Evolutionary conservation across 768 basidiomycete species (phyloP), one percentile per base, ranked within the genome.

Genomic region (Tricholoma sp.): DNA sequence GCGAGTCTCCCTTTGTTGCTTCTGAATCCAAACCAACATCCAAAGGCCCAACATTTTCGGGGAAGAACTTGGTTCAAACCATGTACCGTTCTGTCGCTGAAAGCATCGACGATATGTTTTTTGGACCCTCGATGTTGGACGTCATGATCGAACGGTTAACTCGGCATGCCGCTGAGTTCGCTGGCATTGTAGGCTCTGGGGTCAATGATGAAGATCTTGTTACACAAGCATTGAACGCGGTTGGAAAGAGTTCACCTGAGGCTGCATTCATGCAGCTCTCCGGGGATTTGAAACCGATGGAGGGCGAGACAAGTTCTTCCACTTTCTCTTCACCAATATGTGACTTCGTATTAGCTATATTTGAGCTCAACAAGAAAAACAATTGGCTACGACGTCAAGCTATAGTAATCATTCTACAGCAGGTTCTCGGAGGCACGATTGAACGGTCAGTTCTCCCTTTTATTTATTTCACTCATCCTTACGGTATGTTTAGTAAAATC

Each of bases 381-480:
- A 97, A 96, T 63, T 99, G 97, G 97, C 76, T 98, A 28, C 80
- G 96, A 52, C 78, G 92, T 17, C 97, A 98, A 68, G 95, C 97
- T 2, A 93, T 97, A 62, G 90, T 98, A 12, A 92, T 98, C 52
- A 94, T 98, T 57, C 73, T 98, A 51, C 97, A 98, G 67, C 96
- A 98, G 66, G 86, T 98, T 3, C 78, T 99, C 2, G 96, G 95
- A 10, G 91, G 91, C 12, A 98, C 97, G 0, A 94, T 98, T 63
- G 97, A 99, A 71, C 78, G 94, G 96, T 96, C 53, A 63, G 82
- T 69, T 0, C 31, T 42, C 32, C 29, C 45, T 52, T 10, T 28
- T 17, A 57, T 28, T 29, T 10, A 13, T 33, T 31, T 8, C 32
- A 32, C 12, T 49, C 39, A 53, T 53, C 37, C 60, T 60, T 7